These are phyloP conservation scores for Trichoderma hamatum DNA, from an alignment of 2,329 filamentous ascomycete genomes.

Conservation along the genomic window DNA sequence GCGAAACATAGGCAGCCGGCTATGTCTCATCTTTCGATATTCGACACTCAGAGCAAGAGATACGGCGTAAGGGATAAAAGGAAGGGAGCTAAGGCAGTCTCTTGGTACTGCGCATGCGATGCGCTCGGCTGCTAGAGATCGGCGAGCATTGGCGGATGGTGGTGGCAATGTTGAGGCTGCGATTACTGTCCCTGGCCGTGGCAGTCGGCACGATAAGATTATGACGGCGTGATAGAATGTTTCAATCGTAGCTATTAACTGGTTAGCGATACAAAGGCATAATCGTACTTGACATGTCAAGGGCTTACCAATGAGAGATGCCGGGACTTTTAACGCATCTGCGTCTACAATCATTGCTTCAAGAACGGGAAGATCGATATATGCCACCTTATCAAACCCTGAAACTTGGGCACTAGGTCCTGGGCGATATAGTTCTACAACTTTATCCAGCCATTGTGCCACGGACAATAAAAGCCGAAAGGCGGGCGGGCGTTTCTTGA, in stretches of 20 bases:
- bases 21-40: slow-evolving; percentile 66
- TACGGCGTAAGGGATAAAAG: slow-evolving; percentile 64
- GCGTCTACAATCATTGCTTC: slow-evolving; percentile 61
- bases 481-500: slow-evolving; percentile 53
- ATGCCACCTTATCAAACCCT: slow-evolving; percentile 48
- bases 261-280: not conserved
- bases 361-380: slow-evolving; percentile 59
- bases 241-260: slow-evolving; percentile 57
- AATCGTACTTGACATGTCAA: not conserved
- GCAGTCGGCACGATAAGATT: slow-evolving; percentile 63
- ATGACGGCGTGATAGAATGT: slow-evolving; percentile 66
- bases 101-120: slow-evolving; percentile 58
- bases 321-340: slow-evolving; percentile 53
- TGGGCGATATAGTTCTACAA: slow-evolving; percentile 64
- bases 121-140: slow-evolving; percentile 60
- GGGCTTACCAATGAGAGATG: slow-evolving; percentile 52
- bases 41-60: slow-evolving; percentile 64
- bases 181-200: slow-evolving; percentile 45
- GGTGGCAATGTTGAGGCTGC: slow-evolving; percentile 49
- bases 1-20: slow-evolving; percentile 61
- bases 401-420: slow-evolving; percentile 46
- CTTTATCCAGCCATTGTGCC: slow-evolving; percentile 58
- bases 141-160: slow-evolving; percentile 57
- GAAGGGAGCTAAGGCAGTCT: slow-evolving; percentile 56
- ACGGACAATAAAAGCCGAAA: slow-evolving; percentile 62